Percentiles rank a stretch among this genome's conserved stretches.
These are phyloP conservation scores for Centrapalus pauciflorus DNA, from an alignment of 129 eudicot species.

Conservation along the genomic window DNA sequence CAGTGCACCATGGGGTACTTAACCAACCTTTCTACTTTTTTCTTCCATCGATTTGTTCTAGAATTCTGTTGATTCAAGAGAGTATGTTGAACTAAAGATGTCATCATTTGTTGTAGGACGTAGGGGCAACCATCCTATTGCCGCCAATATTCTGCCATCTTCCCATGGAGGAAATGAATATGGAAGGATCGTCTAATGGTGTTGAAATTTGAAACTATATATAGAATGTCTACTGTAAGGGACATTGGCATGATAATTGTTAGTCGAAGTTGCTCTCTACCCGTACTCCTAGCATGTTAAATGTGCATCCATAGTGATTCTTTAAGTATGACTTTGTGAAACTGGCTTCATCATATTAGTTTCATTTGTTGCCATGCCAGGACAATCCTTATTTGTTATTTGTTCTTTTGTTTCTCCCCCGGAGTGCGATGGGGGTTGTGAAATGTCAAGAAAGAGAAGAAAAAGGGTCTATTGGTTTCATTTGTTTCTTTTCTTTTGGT, in stretches of 20 bases:
- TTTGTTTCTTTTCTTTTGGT: neutral
- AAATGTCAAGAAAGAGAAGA: constrained; percentile 17
- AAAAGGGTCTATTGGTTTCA: neutral
- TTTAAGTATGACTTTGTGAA: constrained; percentile 24
- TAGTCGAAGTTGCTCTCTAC: constrained; percentile 27
- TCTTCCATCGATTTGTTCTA: neutral
- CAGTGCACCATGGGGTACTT: constrained; percentile 62
- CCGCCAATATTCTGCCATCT: constrained; percentile 52
- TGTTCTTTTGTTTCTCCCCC: constrained; percentile 10
- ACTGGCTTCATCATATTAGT: constrained; percentile 15
- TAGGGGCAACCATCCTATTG: constrained; percentile 56
- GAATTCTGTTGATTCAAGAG: neutral
- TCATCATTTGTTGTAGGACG: constrained; percentile 46
- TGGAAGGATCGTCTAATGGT: constrained; percentile 53
- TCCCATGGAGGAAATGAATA: constrained; percentile 72
- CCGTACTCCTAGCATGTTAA: neutral
- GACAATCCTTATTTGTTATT: neutral
- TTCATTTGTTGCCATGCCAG: constrained; percentile 21
- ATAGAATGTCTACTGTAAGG: constrained; percentile 16
- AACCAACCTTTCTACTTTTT: neutral
- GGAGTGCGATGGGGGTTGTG: neutral
- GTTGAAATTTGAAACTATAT: constrained; percentile 16
- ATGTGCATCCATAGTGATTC: constrained; percentile 34
- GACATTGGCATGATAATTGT: constrained; percentile 22
- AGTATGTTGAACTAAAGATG: neutral